Conservation (phyloP, 108 stramenopile species). For the Asterionellopsis glacialis region DNA sequence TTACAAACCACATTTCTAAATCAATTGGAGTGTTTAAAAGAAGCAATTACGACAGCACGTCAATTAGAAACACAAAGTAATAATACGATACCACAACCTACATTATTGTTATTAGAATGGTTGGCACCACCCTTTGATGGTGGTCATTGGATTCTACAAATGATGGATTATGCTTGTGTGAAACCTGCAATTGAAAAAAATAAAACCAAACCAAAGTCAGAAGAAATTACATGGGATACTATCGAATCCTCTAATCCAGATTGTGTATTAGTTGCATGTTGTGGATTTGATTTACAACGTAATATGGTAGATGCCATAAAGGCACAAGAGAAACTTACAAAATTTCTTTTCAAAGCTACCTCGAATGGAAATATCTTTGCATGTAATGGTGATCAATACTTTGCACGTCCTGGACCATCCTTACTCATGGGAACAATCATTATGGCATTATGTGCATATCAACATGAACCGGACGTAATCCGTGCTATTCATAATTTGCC, state of each 20-base stretch:
- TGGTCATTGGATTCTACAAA: constrained; percentile 90
- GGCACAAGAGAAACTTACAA: constrained; percentile 25
- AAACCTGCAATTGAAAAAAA: constrained; percentile 20
- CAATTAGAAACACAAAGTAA: background rate
- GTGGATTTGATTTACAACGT: constrained; percentile 87
- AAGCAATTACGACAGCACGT: constrained; percentile 4
- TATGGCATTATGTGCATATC: constrained; percentile 64
- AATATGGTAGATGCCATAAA: constrained; percentile 53
- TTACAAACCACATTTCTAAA: constrained; percentile 31
- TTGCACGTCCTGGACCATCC: constrained; percentile 81
- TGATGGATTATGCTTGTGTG: constrained; percentile 75
- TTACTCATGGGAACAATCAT: constrained; percentile 74
- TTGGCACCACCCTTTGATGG: constrained; percentile 86
- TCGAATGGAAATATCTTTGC: constrained; percentile 54
- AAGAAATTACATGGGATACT: constrained; percentile 48
- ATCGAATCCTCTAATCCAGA: constrained; percentile 70
- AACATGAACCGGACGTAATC: constrained; percentile 29
- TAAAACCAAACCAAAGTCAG: constrained; percentile 41
- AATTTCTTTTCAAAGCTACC: constrained; percentile 40
- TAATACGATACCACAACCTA: constrained; percentile 14
- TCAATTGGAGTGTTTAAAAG: constrained; percentile 19
- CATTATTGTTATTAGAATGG: constrained; percentile 86
- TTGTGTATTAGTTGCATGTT: constrained; percentile 79
- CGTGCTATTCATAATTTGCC: constrained; percentile 36
- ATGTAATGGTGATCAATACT: constrained; percentile 79